These are phyloP conservation scores for Solanum virginianum DNA, from an alignment of 257 asterid species.

Conservation along the genomic window DNA sequence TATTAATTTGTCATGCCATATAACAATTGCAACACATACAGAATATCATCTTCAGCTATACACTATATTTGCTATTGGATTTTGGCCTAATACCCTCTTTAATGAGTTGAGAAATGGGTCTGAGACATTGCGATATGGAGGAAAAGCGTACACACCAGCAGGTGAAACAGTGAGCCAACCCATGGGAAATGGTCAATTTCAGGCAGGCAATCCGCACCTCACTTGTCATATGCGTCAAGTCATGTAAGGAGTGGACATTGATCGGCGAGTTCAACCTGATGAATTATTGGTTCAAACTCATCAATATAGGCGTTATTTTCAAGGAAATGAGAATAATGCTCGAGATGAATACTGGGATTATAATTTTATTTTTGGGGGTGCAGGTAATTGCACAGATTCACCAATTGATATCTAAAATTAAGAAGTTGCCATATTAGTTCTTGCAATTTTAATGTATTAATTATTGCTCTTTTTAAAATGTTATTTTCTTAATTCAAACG, in stretches of 20 bases:
- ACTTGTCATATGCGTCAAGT: neutral
- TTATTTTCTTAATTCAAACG: no score
- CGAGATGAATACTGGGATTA: neutral
- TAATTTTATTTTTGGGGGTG: neutral
- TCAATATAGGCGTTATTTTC: no score
- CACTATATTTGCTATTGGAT: neutral
- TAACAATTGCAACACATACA: neutral
- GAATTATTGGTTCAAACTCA: no score
- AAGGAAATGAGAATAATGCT: no score
- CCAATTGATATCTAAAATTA: neutral
- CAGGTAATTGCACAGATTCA: neutral
- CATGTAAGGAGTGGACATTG: neutral
- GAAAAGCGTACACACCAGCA: neutral
- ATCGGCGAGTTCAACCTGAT: neutral
- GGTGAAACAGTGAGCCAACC: neutral
- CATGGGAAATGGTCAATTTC: neutral
- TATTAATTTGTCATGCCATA: neutral
- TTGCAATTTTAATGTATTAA: neutral
- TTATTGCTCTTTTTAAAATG: no score
- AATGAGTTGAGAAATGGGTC: neutral
- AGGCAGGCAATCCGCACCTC: neutral
- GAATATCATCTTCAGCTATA: neutral
- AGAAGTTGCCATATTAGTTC: no score
- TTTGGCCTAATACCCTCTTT: neutral
- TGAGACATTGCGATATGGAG: neutral